These are phyloP conservation scores for Gossypium raimondii DNA, from an alignment of 345 rosid species.

Conservation along the genomic window DNA sequence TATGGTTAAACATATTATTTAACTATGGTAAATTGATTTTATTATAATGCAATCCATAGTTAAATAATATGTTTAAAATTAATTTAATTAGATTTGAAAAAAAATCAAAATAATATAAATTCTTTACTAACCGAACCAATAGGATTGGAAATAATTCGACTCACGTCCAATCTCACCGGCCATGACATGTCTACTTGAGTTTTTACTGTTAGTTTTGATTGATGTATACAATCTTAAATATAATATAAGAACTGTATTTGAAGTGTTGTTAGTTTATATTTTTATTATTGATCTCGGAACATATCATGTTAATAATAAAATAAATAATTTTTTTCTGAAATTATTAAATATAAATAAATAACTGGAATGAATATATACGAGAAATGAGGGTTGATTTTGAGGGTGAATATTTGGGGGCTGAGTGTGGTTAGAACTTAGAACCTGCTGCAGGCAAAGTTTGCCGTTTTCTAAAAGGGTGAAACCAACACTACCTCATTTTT, in stretches of 20 bases:
- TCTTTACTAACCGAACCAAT: not conserved
- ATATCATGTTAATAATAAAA: too few species aligned
- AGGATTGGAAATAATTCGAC: not conserved
- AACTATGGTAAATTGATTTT: too few species aligned
- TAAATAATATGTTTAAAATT: too few species aligned
- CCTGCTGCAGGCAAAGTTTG: slow-evolving; percentile 1
- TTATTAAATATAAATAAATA: not conserved
- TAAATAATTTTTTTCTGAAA: too few species aligned
- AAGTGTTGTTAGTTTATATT: too few species aligned
- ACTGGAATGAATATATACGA: not conserved
- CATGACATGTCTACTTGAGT: not conserved
- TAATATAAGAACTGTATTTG: too few species aligned
- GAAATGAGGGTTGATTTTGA: not conserved
- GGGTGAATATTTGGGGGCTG: not conserved
- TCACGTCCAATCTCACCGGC: slow-evolving; percentile 1
- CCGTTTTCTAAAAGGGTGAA: slow-evolving; percentile 21
- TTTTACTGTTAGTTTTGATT: not conserved
- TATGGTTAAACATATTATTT: too few species aligned
- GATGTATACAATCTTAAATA: not conserved
- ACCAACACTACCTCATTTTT: slow-evolving; percentile 11
- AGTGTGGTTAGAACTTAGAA: slow-evolving; percentile 6
- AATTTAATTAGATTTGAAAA: too few species aligned
- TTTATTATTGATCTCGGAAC: too few species aligned
- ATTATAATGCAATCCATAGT: too few species aligned
- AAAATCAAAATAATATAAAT: not conserved